These are phyloP conservation scores for Dothidotthia symphoricarpi DNA, from an alignment of 2,329 filamentous ascomycete genomes.

Conservation along the genomic window DNA sequence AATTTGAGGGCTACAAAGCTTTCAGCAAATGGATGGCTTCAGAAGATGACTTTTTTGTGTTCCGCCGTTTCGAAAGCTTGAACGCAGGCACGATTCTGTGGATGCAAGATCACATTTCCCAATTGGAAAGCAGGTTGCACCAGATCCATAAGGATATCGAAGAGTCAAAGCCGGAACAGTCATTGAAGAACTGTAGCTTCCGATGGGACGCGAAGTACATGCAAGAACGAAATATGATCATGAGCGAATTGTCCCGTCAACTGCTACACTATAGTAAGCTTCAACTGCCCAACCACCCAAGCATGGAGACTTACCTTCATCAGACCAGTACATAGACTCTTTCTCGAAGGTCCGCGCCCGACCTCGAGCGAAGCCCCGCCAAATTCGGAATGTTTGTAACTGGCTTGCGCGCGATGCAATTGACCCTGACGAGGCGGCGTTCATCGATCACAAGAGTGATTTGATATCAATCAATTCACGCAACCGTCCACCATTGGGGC, in stretches of 20 bases:
- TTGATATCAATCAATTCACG: slow-evolving; percentile 20
- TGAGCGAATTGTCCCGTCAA: slow-evolving; percentile 12
- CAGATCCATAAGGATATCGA: slow-evolving; percentile 8
- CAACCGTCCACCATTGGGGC: slow-evolving; percentile 8
- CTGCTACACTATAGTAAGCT: slow-evolving; percentile 20
- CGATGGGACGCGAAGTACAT: slow-evolving; percentile 11
- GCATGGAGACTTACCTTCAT: neutral
- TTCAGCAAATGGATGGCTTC: slow-evolving; percentile 32
- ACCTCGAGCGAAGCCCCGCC: slow-evolving; percentile 10
- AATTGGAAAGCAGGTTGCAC: slow-evolving; percentile 13
- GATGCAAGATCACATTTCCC: slow-evolving; percentile 22
- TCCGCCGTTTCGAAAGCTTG: slow-evolving; percentile 27
- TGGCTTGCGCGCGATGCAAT: slow-evolving; percentile 15
- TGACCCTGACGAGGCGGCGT: slow-evolving; percentile 5
- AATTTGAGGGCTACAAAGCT: slow-evolving; percentile 30
- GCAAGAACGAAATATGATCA: slow-evolving; percentile 10
- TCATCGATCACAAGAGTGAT: slow-evolving; percentile 12
- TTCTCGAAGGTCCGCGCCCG: slow-evolving; percentile 17
- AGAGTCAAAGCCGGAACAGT: neutral
- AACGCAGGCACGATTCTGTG: slow-evolving; percentile 24
- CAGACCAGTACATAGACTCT: slow-evolving; percentile 20
- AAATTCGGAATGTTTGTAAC: slow-evolving; percentile 13
- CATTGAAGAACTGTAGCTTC: slow-evolving; percentile 14
- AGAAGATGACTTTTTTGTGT: slow-evolving; percentile 32
- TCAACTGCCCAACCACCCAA: neutral